phyloP scores from a whole-genome alignment of 345 rosid species.

The Carallia pectinifolia region DNA sequence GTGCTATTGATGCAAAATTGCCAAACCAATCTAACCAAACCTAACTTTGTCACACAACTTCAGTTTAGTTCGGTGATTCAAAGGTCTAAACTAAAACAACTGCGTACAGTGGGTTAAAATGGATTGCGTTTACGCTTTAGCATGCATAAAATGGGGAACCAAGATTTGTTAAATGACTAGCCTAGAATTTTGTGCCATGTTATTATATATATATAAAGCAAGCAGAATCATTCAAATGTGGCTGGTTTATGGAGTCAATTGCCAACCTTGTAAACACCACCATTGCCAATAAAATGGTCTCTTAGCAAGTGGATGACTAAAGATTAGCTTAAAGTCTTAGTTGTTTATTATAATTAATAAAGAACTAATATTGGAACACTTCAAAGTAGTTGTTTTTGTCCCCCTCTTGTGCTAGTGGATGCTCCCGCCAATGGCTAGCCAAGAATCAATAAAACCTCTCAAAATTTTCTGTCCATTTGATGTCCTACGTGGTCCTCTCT shows the following conservation, averaged over 20 bases:
- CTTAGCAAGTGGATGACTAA: slow-evolving; percentile 25
- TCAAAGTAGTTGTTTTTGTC: slow-evolving; percentile 13
- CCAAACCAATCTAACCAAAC: too few species aligned
- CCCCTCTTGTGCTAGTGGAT: slow-evolving; percentile 34
- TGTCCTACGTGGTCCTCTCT: slow-evolving; percentile 51
- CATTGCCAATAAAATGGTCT: slow-evolving; percentile 29
- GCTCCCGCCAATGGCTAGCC: slow-evolving; percentile 36
- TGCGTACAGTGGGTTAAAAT: too few species aligned
- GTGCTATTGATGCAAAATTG: too few species aligned
- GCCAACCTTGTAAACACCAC: slow-evolving; percentile 26
- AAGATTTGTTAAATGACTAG: too few species aligned
- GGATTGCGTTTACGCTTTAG: too few species aligned
- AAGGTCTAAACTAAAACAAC: too few species aligned
- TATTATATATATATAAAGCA: too few species aligned
- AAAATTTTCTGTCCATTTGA: slow-evolving; percentile 14
- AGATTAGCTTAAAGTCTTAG: slow-evolving; percentile 4
- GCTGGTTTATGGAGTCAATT: slow-evolving; percentile 15
- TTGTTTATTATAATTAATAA: slow-evolving; percentile 17
- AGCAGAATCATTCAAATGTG: too few species aligned
- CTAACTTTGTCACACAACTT: too few species aligned
- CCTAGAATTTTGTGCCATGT: too few species aligned
- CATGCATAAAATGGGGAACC: too few species aligned
- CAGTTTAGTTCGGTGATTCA: too few species aligned
- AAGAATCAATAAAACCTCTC: slow-evolving; percentile 26
- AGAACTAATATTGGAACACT: slow-evolving; percentile 14